Conservation (phyloP, 2,329 filamentous ascomycete genomes). For the Neonectria magnoliae region DNA sequence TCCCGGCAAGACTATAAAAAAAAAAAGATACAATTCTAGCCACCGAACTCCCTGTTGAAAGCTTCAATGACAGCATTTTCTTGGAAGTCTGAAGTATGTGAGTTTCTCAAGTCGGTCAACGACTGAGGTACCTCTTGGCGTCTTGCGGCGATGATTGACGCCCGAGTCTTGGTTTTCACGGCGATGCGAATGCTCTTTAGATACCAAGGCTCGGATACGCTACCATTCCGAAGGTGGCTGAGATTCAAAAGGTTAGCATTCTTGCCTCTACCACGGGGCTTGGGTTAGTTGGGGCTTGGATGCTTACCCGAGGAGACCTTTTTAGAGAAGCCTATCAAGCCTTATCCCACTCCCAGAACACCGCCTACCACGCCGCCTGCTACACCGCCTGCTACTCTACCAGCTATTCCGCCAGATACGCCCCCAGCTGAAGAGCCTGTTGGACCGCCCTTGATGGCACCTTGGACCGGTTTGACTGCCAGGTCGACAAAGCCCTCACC, state of each 20-base stretch:
- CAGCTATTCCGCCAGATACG: too few species aligned
- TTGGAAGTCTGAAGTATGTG: background rate
- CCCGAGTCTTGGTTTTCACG: slow-evolving; percentile 2
- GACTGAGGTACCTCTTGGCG: background rate
- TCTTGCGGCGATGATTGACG: background rate
- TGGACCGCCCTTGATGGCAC: background rate
- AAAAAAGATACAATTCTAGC: too few species aligned
- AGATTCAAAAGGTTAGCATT: background rate
- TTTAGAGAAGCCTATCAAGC: slow-evolving; percentile 17
- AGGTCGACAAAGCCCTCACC: slow-evolving; percentile 22
- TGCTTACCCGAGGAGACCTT: slow-evolving; percentile 25
- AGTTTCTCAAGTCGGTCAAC: background rate
- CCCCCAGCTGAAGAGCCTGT: too few species aligned
- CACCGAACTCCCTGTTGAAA: background rate
- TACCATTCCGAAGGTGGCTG: slow-evolving; percentile 5
- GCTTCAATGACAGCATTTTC: background rate
- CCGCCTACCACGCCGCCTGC: slow-evolving; percentile 9
- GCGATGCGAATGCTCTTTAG: slow-evolving; percentile 2
- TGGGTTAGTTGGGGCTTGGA: background rate
- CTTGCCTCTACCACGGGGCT: background rate
- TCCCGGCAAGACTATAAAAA: too few species aligned
- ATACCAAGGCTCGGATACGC: slow-evolving; percentile 3
- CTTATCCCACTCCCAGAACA: slow-evolving; percentile 19
- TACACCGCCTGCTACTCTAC: too few species aligned
- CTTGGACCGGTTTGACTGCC: slow-evolving; percentile 21